Conservation (phyloP, 2,329 filamentous ascomycete species). For the Coniochaeta sp. region DNA sequence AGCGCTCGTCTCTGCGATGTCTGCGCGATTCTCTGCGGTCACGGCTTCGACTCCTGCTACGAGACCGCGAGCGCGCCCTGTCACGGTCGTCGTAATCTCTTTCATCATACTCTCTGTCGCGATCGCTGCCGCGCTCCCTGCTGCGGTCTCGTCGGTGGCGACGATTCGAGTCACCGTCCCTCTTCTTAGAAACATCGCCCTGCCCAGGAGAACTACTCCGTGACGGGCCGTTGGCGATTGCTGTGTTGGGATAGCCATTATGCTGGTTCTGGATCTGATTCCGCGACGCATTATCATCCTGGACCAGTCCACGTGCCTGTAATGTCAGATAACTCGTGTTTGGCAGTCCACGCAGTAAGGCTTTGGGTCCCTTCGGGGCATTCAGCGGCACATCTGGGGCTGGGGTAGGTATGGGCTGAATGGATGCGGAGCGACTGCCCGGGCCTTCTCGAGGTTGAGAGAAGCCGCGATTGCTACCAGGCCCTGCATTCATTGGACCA, state of each 20-base stretch:
- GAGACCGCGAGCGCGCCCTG: constrained; percentile 25
- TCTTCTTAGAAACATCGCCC: constrained; percentile 3
- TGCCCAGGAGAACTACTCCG: constrained; percentile 38
- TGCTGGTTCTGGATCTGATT: constrained; percentile 11
- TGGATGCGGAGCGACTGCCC: neutral
- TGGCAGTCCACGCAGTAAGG: constrained; percentile 82
- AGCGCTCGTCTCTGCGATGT: constrained; percentile 48
- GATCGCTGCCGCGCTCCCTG: constrained; percentile 7
- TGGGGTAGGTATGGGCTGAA: constrained; percentile 5
- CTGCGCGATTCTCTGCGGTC: constrained; percentile 33
- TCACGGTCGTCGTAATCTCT: constrained; percentile 11
- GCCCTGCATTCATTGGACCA: constrained; percentile 8
- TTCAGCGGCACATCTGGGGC: constrained; percentile 46
- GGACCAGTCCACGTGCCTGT: constrained; percentile 40
- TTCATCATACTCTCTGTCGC: constrained; percentile 8
- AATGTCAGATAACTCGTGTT: constrained; percentile 70
- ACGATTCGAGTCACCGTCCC: constrained; percentile 5
- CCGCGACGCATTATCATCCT: constrained; percentile 26
- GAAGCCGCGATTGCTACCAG: constrained; percentile 3
- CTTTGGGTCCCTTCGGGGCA: constrained; percentile 88
- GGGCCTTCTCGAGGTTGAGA: neutral
- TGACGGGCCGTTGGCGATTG: constrained; percentile 27
- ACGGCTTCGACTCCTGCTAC: constrained; percentile 29
- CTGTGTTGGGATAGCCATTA: constrained; percentile 19
- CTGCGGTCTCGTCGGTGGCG: constrained; percentile 11